Evolutionary conservation across 1,284 basidiomycete genomes (phyloP).

Genomic region (Crepidotus sp.): DNA sequence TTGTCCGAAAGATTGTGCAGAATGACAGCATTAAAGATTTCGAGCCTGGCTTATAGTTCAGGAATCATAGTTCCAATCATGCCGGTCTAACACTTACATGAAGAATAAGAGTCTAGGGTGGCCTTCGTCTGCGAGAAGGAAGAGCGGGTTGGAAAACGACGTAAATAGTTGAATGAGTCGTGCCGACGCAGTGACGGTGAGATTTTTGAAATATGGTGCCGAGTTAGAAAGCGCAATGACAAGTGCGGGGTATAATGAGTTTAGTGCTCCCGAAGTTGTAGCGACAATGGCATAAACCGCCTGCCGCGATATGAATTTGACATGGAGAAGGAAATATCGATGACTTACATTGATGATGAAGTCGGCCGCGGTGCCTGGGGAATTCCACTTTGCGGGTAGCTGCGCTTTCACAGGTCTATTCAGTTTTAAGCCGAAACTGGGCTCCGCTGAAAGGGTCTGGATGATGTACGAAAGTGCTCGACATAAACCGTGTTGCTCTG

Average conservation of each 20-base stretch:
- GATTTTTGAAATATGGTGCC: constrained; percentile 76
- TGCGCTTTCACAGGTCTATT: constrained; percentile 52
- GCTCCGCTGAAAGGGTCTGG: constrained; percentile 84
- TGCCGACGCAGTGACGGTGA: constrained; percentile 76
- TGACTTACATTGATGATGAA: constrained; percentile 75
- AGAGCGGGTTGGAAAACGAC: constrained; percentile 82
- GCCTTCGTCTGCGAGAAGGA: constrained; percentile 87
- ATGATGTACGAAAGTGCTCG: constrained; percentile 86
- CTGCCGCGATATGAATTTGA: constrained; percentile 30
- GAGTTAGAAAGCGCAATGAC: constrained; percentile 85
- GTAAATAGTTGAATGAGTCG: constrained; percentile 81
- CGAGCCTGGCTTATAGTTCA: constrained; percentile 49
- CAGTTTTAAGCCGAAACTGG: constrained; percentile 63
- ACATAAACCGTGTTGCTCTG: constrained; percentile 86
- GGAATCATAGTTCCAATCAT: constrained; percentile 17
- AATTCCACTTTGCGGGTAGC: constrained; percentile 68
- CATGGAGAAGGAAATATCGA: background rate
- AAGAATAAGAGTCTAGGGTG: constrained; percentile 90
- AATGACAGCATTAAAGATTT: constrained; percentile 83
- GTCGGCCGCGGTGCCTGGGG: constrained; percentile 70
- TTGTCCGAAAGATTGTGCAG: constrained; percentile 67
- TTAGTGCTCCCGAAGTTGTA: constrained; percentile 75
- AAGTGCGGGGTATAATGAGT: constrained; percentile 83
- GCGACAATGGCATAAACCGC: constrained; percentile 84
- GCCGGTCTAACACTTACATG: constrained; percentile 38